Conservation (phyloP, 257 asterid species). For the Primulina huaijiensis region DNA sequence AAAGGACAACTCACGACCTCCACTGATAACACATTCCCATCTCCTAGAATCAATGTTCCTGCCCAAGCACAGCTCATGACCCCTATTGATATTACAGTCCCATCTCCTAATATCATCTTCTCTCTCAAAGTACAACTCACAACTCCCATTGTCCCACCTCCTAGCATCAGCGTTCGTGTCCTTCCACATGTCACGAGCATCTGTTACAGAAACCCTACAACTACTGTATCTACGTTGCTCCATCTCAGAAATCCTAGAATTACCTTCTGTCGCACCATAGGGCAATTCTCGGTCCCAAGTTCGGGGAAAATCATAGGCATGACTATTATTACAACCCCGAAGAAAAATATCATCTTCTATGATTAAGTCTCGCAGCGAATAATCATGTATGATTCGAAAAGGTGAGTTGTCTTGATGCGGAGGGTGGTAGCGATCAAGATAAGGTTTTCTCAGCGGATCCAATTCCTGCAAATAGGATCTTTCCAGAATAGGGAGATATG, state of each 20-base stretch:
- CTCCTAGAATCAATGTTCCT: constrained; percentile 26
- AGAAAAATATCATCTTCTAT: constrained; percentile 29
- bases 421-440: constrained; percentile 23
- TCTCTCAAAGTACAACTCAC: constrained; percentile 27
- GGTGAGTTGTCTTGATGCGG: constrained; percentile 28
- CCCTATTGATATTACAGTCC: constrained; percentile 17
- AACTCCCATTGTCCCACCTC: constrained; percentile 1
- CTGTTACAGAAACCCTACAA: neutral
- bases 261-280: constrained; percentile 20
- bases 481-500: constrained; percentile 28
- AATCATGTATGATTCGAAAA: constrained; percentile 22
- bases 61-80: constrained; percentile 22
- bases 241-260: constrained; percentile 23
- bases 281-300: constrained; percentile 22
- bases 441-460: constrained; percentile 36
- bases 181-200: constrained; percentile 5
- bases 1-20: neutral
- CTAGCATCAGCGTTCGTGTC: constrained; percentile 16
- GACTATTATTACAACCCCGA: constrained; percentile 20
- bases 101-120: constrained; percentile 29
- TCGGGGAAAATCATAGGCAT: constrained; percentile 18
- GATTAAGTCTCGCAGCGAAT: constrained; percentile 30
- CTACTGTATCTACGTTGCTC: constrained; percentile 16
- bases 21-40: constrained; percentile 17
- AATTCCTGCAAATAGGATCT: constrained; percentile 37